These are phyloP conservation scores for Trichosporon sp. DNA, from an alignment of 1,284 basidiomycete species.

Conservation along the genomic window DNA sequence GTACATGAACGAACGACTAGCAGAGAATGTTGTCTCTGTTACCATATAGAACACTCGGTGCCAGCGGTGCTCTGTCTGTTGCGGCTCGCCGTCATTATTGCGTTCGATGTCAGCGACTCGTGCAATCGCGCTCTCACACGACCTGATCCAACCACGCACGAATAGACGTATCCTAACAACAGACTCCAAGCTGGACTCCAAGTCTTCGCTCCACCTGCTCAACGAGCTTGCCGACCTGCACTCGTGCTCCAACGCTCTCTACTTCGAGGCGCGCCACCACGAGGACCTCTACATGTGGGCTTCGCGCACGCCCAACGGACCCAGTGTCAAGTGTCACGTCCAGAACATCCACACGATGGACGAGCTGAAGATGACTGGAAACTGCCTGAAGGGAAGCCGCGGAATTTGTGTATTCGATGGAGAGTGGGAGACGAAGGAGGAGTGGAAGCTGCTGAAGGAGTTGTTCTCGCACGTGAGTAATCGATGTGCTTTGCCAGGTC, in stretches of 20 bases:
- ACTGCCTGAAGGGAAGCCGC: slow-evolving; percentile 92
- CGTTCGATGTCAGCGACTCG: neutral
- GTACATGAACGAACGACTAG: too few species aligned
- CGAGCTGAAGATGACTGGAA: slow-evolving; percentile 99
- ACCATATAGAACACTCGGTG: too few species aligned
- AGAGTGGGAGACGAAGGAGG: slow-evolving; percentile 84
- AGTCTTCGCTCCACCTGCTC: slow-evolving; percentile 86
- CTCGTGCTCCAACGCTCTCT: slow-evolving; percentile 96
- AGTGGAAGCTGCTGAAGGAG: slow-evolving; percentile 80
- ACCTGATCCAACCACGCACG: neutral
- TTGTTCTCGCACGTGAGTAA: slow-evolving; percentile 84
- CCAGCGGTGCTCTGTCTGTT: neutral
- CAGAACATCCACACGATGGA: slow-evolving; percentile 99
- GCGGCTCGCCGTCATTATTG: neutral
- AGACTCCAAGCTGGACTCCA: slow-evolving; percentile 97
- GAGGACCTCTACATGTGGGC: slow-evolving; percentile 98
- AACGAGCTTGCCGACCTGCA: slow-evolving; percentile 97
- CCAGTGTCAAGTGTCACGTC: slow-evolving; percentile 93
- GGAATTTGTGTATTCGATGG: slow-evolving; percentile 91
- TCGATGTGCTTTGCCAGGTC: neutral
- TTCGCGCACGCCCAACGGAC: slow-evolving; percentile 94
- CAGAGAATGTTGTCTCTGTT: too few species aligned
- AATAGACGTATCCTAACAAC: neutral
- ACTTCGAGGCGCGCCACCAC: slow-evolving; percentile 92
- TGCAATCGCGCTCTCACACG: neutral